Evolutionary conservation across 2,329 filamentous ascomycete genomes (phyloP).

Genomic region (Tolypocladium pustulatum): DNA sequence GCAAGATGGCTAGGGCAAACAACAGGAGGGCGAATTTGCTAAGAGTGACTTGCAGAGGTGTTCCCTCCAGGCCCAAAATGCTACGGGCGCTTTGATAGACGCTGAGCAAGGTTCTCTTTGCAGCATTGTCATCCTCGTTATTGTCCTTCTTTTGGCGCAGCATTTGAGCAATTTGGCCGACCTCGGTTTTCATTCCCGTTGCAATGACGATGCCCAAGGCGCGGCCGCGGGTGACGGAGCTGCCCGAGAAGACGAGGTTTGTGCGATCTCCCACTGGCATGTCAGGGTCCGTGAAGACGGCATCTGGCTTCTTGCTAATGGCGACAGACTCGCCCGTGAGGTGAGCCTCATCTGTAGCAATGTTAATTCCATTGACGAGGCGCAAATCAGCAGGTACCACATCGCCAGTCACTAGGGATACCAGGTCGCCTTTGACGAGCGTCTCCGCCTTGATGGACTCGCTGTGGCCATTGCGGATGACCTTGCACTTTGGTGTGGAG

Average conservation of each 20-base stretch:
- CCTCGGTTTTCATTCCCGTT: constrained; percentile 65
- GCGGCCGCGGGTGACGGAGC: constrained; percentile 61
- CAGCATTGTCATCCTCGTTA: constrained; percentile 28
- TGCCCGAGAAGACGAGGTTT: constrained; percentile 63
- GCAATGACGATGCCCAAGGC: constrained; percentile 58
- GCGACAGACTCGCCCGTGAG: constrained; percentile 65
- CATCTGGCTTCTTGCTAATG: constrained; percentile 53
- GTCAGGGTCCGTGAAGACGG: constrained; percentile 38
- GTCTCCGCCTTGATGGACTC: constrained; percentile 42
- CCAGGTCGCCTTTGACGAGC: constrained; percentile 57
- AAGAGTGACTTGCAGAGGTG: constrained; percentile 74
- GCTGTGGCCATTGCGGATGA: constrained; percentile 41
- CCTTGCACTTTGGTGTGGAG: constrained; percentile 48
- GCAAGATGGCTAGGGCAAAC: constrained; percentile 58
- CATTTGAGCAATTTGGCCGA: constrained; percentile 64
- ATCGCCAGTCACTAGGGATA: constrained; percentile 52
- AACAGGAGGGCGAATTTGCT: constrained; percentile 76
- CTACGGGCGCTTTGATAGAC: constrained; percentile 33
- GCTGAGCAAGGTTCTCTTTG: constrained; percentile 31
- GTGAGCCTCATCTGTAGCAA: constrained; percentile 66
- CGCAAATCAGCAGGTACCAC: constrained; percentile 61
- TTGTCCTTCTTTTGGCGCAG: constrained; percentile 46
- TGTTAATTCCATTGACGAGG: constrained; percentile 56
- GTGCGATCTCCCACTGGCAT: constrained; percentile 58
- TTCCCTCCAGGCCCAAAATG: constrained; percentile 60